These are phyloP conservation scores for Solanum raphanifolium DNA, from an alignment of 257 asterid genomes.

Conservation along the genomic window DNA sequence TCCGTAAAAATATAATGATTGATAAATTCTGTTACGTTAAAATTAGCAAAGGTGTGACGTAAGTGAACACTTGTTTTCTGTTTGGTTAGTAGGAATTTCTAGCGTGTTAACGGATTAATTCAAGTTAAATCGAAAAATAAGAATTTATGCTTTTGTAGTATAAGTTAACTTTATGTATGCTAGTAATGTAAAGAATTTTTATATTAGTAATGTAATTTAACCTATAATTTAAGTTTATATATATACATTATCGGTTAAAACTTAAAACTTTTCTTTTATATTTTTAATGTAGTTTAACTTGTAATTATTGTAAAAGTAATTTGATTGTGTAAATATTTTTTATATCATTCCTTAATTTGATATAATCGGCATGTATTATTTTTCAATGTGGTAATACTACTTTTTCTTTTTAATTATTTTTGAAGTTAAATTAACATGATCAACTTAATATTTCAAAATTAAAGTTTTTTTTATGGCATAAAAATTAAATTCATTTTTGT, in stretches of 20 bases:
- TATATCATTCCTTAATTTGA: not conserved
- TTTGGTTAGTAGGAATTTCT: not conserved
- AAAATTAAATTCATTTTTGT: not conserved
- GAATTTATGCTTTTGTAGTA: not conserved
- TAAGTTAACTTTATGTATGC: not conserved
- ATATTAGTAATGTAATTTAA: not conserved
- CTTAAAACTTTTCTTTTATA: not conserved
- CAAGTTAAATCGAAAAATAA: not conserved
- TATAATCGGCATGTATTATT: not conserved
- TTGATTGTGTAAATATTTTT: not conserved
- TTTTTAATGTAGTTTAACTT: not conserved
- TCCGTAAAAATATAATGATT: not conserved
- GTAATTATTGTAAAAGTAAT: not conserved
- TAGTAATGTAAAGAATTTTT: not conserved
- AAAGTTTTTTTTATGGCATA: not conserved
- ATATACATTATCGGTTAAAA: not conserved
- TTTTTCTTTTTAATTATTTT: too few relatives aligned
- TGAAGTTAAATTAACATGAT: fast-evolving
- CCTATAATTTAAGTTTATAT: not conserved
- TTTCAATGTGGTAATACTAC: not conserved
- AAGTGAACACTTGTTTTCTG: not conserved
- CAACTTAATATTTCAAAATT: not conserved
- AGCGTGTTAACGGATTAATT: not conserved
- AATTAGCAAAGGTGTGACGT: not conserved
- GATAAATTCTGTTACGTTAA: not conserved